A percentile compares a stretch with the other conserved stretches of the same genome.
These are phyloP conservation scores for Russula lepida DNA, from an alignment of 768 basidiomycete genomes.

Conservation along the genomic window DNA sequence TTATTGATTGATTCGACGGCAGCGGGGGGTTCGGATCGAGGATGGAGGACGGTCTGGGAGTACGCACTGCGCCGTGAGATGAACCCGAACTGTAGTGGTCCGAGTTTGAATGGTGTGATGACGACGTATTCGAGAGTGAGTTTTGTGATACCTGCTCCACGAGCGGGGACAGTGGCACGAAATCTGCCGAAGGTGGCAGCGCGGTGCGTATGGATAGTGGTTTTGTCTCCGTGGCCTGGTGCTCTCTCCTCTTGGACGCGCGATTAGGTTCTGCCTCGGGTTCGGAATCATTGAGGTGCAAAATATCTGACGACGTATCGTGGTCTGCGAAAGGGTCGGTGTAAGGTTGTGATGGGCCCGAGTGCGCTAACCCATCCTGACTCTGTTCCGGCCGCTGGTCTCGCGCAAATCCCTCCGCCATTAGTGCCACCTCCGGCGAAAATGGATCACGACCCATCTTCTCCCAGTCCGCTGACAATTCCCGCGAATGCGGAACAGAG, in stretches of 20 bases:
- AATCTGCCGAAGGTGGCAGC: slow-evolving; percentile 25
- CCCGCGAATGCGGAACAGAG: slow-evolving; percentile 3
- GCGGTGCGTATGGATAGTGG: slow-evolving; percentile 8
- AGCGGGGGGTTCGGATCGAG: slow-evolving; percentile 35
- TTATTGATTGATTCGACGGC: slow-evolving; percentile 39
- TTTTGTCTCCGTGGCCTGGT: neutral
- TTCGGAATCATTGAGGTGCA: slow-evolving; percentile 16
- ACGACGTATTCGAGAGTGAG: slow-evolving; percentile 18
- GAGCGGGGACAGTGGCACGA: slow-evolving; percentile 30
- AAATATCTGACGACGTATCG: neutral
- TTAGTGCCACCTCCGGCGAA: slow-evolving; percentile 35
- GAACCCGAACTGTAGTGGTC: slow-evolving; percentile 17
- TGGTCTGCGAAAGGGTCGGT: slow-evolving; percentile 38
- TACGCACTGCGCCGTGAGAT: slow-evolving; percentile 10
- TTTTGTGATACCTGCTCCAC: slow-evolving; percentile 29
- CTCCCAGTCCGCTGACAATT: slow-evolving; percentile 18
- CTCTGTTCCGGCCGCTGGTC: slow-evolving; percentile 7
- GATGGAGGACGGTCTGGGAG: slow-evolving; percentile 35
- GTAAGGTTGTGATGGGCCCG: slow-evolving; percentile 29
- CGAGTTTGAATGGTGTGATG: slow-evolving; percentile 10
- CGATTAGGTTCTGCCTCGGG: slow-evolving; percentile 8
- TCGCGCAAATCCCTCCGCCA: slow-evolving; percentile 18
- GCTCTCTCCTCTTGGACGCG: slow-evolving; percentile 4
- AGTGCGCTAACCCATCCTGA: neutral
- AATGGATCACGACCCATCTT: slow-evolving; percentile 36